A percentile compares a stretch with the other conserved stretches of the same genome.
Conservation (phyloP, 1,284 basidiomycete species). For the Hypsizygus ulmarius region DNA sequence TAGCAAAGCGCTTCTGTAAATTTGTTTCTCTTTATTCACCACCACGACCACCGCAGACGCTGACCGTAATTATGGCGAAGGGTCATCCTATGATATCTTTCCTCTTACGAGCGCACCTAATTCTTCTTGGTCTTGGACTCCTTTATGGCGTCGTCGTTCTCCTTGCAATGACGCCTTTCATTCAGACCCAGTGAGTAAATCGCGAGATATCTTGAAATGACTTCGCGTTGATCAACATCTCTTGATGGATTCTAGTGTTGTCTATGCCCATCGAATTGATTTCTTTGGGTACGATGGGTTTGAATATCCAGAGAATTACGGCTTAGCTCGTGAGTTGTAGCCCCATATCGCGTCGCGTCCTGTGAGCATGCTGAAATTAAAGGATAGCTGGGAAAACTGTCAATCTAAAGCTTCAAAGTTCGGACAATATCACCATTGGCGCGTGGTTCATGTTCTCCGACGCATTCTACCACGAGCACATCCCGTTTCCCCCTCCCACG, state of each 20-base stretch:
- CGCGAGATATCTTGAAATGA: conserved; percentile 1
- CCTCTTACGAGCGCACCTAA: conserved; percentile 16
- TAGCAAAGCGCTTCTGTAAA: no score
- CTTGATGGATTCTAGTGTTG: conserved; percentile 19
- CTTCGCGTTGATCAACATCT: neutral
- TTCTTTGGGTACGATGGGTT: conserved; percentile 62
- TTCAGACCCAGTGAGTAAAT: conserved; percentile 61
- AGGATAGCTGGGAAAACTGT: conserved; percentile 71
- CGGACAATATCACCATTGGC: conserved; percentile 78
- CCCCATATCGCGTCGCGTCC: conserved; percentile 12
- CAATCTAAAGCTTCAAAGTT: conserved; percentile 66
- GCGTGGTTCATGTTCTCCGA: conserved; percentile 89
- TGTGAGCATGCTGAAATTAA: neutral
- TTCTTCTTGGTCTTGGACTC: conserved; percentile 35
- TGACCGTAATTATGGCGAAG: no score
- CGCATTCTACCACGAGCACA: conserved; percentile 49
- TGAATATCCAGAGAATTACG: conserved; percentile 70
- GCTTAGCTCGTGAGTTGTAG: conserved; percentile 70
- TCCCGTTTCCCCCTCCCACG: conserved; percentile 21
- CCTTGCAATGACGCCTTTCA: conserved; percentile 54
- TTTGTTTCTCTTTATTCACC: no score
- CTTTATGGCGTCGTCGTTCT: conserved; percentile 52
- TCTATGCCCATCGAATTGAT: conserved; percentile 67
- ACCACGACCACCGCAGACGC: no score
- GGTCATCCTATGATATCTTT: neutral